Evolutionary conservation across 805 yeast genomes (phyloP).

Genomic region (Candida lessepsii): DNA sequence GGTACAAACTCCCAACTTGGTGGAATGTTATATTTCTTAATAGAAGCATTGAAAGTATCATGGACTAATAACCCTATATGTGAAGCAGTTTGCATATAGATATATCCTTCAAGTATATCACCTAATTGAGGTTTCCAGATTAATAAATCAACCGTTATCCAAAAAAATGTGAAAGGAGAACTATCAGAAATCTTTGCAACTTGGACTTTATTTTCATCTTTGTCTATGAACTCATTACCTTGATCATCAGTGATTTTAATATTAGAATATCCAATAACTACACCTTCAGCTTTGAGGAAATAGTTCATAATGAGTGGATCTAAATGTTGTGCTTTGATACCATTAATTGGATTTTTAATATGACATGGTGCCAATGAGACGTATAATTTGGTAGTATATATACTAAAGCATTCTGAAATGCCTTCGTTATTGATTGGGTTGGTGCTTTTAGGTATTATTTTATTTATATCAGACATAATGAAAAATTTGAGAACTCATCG

Average conservation of each 20-base stretch:
- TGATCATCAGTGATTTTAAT: slow-evolving; percentile 49
- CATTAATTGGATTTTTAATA: slow-evolving; percentile 65
- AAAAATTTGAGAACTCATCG: slow-evolving; percentile 4
- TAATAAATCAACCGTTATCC: slow-evolving; percentile 80
- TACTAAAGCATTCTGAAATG: slow-evolving; percentile 67
- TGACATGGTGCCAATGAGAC: slow-evolving; percentile 87
- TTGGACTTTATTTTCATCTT: slow-evolving; percentile 40
- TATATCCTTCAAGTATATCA: slow-evolving; percentile 80
- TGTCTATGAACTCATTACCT: slow-evolving; percentile 14
- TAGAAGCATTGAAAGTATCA: slow-evolving; percentile 93
- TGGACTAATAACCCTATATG: slow-evolving; percentile 89
- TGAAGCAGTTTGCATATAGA: slow-evolving; percentile 90
- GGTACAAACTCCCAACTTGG: slow-evolving; percentile 81
- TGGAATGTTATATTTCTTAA: slow-evolving; percentile 85
- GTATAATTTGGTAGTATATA: slow-evolving; percentile 60
- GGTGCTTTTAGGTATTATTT: slow-evolving; percentile 26
- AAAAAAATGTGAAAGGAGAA: slow-evolving; percentile 83
- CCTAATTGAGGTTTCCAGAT: slow-evolving; percentile 92
- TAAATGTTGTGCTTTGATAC: slow-evolving; percentile 82
- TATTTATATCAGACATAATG: slow-evolving; percentile 17
- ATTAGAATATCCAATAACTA: slow-evolving; percentile 76
- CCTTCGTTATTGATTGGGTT: slow-evolving; percentile 45
- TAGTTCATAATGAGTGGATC: slow-evolving; percentile 88
- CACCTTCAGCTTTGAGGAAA: slow-evolving; percentile 70
- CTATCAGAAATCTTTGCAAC: slow-evolving; percentile 72